phyloP scores from a whole-genome alignment of 2,329 filamentous ascomycete genomes.

The Elsinoe batatas region DNA sequence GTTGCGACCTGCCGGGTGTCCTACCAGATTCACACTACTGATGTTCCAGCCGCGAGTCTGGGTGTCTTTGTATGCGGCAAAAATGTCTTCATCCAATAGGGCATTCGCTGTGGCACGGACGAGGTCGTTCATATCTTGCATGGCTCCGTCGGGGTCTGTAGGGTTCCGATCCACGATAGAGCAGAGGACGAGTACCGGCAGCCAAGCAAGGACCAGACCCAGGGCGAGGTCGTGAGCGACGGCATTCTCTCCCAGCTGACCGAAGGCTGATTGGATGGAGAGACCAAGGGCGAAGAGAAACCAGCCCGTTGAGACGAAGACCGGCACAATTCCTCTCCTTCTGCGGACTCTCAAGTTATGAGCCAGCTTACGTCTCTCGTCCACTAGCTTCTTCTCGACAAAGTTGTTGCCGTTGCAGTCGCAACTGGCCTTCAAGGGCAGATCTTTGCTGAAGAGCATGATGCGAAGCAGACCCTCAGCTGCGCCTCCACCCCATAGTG shows the following conservation, averaged over 20 bases:
- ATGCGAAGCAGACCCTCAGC: constrained; percentile 33
- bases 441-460: constrained; percentile 32
- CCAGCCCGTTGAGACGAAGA: constrained; percentile 35
- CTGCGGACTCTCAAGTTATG: constrained; percentile 33
- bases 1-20: background rate
- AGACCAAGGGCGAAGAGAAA: constrained; percentile 32
- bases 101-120: constrained; percentile 29
- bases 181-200: constrained; percentile 36
- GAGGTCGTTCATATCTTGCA: constrained; percentile 30
- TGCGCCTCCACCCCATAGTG: background rate
- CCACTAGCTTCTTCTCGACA: constrained; percentile 17
- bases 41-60: constrained; percentile 10
- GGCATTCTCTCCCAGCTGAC: constrained; percentile 29
- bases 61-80: background rate
- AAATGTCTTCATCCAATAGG: constrained; percentile 22
- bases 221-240: constrained; percentile 37
- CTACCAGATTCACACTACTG: constrained; percentile 17
- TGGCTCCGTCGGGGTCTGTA: constrained; percentile 32
- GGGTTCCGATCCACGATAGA: constrained; percentile 41
- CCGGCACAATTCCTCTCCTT: constrained; percentile 32
- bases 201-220: constrained; percentile 36
- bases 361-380: constrained; percentile 29
- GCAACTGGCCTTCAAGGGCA: constrained; percentile 23
- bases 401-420: background rate
- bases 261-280: constrained; percentile 30